Base-by-base conservation (phyloP, 202 grass and related monocot genomes). In the Setaria italica region DNA sequence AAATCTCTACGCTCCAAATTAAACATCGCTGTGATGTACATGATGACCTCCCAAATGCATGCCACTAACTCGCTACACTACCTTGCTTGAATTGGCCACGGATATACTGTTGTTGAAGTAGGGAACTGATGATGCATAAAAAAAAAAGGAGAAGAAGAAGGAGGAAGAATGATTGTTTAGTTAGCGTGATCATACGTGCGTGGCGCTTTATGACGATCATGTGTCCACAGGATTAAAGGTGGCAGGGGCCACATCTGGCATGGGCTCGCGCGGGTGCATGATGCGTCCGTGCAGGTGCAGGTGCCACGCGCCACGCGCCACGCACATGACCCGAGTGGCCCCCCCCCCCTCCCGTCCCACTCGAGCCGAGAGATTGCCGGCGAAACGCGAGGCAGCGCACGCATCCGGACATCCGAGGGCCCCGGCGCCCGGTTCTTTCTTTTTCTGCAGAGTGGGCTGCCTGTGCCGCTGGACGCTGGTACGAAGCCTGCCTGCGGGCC, bases 181-280 rank as follows among this genome's bases (percentile, higher is more conserved):
- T 62, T 62, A 62, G 59, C 39, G 19, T 43, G 39, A 62, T 62
- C 57, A 62, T 75, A 33, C 0, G 9, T 56, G 74, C 42, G 60
- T 68, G 70, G 53, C 62, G 54, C 85, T 76, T 87, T 87, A 70
- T 69, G 11, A 50, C 2, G 62, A 34, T 30, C 80, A 57, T 72
- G 86, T 71, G 83, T 64, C 46, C 87, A 35, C 80, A 63, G 2
- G 81, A 89, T 43, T 70, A 70, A 25, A 48, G 45, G 68, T 25
- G 43, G 53, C 39, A 6, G 67, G 37, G 43, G 48, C 73, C 73
- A 67, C 72, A 43, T 37, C 47, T 33, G 70, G 6, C 7, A 62
- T 67, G 57, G 19, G 43, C 65, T 72, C 59, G 70, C 58, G 43
- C 48, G 47, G 74, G 9, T 58, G 29, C 77, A 49, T 62, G 54